phyloP scores from a whole-genome alignment of 2,329 filamentous ascomycete species.

The Sarocladium oryzae region DNA sequence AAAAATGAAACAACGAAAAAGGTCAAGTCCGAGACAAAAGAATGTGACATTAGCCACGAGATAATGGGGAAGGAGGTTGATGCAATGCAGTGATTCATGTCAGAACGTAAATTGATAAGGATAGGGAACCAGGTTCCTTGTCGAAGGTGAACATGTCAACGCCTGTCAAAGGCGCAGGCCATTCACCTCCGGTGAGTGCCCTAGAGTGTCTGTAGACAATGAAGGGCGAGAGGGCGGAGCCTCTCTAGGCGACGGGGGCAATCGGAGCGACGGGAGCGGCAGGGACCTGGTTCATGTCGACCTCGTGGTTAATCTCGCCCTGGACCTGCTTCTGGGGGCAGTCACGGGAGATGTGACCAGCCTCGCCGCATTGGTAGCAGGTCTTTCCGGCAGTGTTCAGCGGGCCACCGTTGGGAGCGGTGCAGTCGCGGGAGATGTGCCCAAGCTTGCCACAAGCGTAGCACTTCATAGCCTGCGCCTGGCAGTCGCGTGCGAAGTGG shows the following conservation, averaged over 20 bases:
- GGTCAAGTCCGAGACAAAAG: background rate
- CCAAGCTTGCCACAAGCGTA: slow-evolving; percentile 94
- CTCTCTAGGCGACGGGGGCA: slow-evolving; percentile 31
- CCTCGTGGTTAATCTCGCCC: slow-evolving; percentile 40
- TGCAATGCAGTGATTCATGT: slow-evolving; percentile 8
- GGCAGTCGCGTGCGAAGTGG: slow-evolving; percentile 97
- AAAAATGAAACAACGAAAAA: slow-evolving; percentile 6
- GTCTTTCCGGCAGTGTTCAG: slow-evolving; percentile 96
- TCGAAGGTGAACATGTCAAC: background rate
- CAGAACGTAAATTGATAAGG: slow-evolving; percentile 5
- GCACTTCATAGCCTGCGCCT: slow-evolving; percentile 98
- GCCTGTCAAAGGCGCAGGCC: background rate
- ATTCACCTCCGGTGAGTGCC: slow-evolving; percentile 1
- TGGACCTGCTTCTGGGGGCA: slow-evolving; percentile 67
- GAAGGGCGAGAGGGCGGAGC: slow-evolving; percentile 4
- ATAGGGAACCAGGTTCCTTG: background rate
- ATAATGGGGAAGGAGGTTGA: slow-evolving; percentile 1
- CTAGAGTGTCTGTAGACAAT: slow-evolving; percentile 10
- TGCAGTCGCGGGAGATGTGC: slow-evolving; percentile 91
- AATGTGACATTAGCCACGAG: background rate
- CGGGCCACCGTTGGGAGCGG: slow-evolving; percentile 89
- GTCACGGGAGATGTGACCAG: slow-evolving; percentile 92
- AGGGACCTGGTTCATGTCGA: slow-evolving; percentile 36
- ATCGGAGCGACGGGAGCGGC: slow-evolving; percentile 40
- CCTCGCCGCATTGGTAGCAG: slow-evolving; percentile 95